These are phyloP conservation scores for Metschnikowia peoriensis DNA, from an alignment of 805 yeast genomes.

Conservation along the genomic window DNA sequence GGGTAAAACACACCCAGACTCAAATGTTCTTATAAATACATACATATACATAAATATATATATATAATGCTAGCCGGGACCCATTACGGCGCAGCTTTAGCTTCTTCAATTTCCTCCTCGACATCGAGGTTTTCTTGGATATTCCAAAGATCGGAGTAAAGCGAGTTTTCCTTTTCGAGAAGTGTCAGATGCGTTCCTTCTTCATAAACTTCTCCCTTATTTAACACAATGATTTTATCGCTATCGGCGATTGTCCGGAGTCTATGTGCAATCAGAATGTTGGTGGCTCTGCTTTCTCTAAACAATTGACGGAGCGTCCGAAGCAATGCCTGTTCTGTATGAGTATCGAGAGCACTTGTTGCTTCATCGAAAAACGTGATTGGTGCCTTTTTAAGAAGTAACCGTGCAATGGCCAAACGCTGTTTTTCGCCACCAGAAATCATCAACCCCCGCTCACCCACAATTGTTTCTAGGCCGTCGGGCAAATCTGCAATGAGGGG, in stretches of 20 bases:
- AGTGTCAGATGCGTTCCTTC: slow-evolving; percentile 80
- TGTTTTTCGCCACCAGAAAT: slow-evolving; percentile 99
- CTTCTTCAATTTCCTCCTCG: slow-evolving; percentile 26
- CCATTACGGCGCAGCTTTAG: background rate
- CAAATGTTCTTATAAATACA: too few relatives aligned
- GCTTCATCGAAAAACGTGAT: slow-evolving; percentile 97
- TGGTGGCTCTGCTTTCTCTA: slow-evolving; percentile 57
- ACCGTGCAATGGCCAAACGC: slow-evolving; percentile 87
- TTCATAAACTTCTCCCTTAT: slow-evolving; percentile 76
- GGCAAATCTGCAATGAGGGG: slow-evolving; percentile 68
- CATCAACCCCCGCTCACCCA: slow-evolving; percentile 98
- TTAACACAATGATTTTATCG: slow-evolving; percentile 86
- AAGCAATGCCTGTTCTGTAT: slow-evolving; percentile 84
- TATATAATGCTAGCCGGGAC: too few relatives aligned
- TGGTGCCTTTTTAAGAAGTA: slow-evolving; percentile 81
- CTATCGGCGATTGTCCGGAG: slow-evolving; percentile 91
- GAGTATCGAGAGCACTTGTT: slow-evolving; percentile 93
- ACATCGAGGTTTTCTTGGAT: slow-evolving; percentile 80
- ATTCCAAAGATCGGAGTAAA: slow-evolving; percentile 83
- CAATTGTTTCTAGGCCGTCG: slow-evolving; percentile 79
- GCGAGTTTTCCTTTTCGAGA: slow-evolving; percentile 50
- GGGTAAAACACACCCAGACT: too few relatives aligned
- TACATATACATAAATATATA: background rate
- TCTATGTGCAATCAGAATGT: slow-evolving; percentile 90
- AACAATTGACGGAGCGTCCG: slow-evolving; percentile 71